Base-by-base conservation (phyloP, 2,329 filamentous ascomycete species). In the Aspergillus thermomutatus region DNA sequence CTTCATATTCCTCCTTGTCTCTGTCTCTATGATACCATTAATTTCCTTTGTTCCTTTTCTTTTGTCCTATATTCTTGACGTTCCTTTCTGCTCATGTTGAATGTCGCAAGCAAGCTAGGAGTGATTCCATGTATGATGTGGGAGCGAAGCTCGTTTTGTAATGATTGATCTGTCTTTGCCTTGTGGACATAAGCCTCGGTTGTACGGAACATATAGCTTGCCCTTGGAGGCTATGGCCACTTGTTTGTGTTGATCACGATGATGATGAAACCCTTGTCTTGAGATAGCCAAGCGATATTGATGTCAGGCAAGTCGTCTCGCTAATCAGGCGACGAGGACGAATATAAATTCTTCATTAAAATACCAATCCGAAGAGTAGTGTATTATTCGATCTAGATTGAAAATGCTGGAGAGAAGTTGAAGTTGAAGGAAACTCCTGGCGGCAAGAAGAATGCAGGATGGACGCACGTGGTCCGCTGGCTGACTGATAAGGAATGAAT, bases 81-180 rank as follows among this genome's bases (percentile, higher is more conserved):
- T 59, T 59, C 51, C 57, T 58, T 54, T 58, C 46, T 61, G 43
- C 51, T 54, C 56, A 64, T 64, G 62, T 66, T 67, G 61, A 54
- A 62, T 56, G 60, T 64, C 65, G 61, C 65, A 64, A 67, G 60
- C 62, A 61, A 67, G 65, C 65, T 65, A 69, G 69, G 65, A 64
- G 62, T 68, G 59, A 58, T 59, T 65, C 56, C 59, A 57, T 64
- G 62, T 64, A 63, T 63, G 62, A 66, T 59, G 56, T 56, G 52
- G 56, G 55, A 57, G 58, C 49, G 55, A 65, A 59, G 57, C 59
- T 62, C 58, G 55, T 55, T 53, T 56, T 60, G 52, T 63, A 53
- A 64, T 56, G 63, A 64, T 62, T 59, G 55, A 53, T 56, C 53
- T 58, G 43, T 57, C 49, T 48, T 53, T 55, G 28, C 45, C 26